Percentiles rank a stretch among this genome's conserved stretches.
Conservation (phyloP, 2,329 filamentous ascomycete species). For the Calonectria leucothoes region DNA sequence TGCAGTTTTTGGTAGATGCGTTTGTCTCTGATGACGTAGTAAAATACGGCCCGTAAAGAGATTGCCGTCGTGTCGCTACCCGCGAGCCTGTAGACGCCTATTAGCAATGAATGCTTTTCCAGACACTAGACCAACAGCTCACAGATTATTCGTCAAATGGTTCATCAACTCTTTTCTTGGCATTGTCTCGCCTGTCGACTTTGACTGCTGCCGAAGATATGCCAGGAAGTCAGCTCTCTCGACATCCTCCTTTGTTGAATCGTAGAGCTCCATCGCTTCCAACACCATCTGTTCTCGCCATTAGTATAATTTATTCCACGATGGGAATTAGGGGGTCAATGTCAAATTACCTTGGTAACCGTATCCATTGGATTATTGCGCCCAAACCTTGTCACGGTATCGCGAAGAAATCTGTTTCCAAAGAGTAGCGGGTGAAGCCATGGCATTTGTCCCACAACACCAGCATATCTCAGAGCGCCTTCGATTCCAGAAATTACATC, state of each 20-base stretch:
- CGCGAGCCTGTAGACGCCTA: constrained; percentile 51
- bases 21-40: constrained; percentile 69
- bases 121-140: background rate
- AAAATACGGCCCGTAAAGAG: constrained; percentile 69
- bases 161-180: background rate
- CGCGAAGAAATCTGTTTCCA: background rate
- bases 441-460: constrained; percentile 36
- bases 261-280: background rate
- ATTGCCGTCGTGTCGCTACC: constrained; percentile 77
- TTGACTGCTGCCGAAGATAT: background rate
- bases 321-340: accelerated
- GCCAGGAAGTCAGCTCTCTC: background rate
- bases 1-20: constrained; percentile 59
- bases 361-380: background rate
- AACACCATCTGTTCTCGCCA: background rate
- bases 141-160: background rate
- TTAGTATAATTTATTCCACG: background rate
- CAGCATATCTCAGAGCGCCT: constrained; percentile 41
- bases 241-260: background rate
- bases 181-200: background rate
- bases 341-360: background rate
- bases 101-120: background rate
- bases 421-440: constrained; percentile 29
- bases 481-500: constrained; percentile 59
- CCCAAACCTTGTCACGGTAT: background rate